Evolutionary conservation across 2,329 filamentous ascomycete species (phyloP).

Genomic region (Aspergillus sp.): DNA sequence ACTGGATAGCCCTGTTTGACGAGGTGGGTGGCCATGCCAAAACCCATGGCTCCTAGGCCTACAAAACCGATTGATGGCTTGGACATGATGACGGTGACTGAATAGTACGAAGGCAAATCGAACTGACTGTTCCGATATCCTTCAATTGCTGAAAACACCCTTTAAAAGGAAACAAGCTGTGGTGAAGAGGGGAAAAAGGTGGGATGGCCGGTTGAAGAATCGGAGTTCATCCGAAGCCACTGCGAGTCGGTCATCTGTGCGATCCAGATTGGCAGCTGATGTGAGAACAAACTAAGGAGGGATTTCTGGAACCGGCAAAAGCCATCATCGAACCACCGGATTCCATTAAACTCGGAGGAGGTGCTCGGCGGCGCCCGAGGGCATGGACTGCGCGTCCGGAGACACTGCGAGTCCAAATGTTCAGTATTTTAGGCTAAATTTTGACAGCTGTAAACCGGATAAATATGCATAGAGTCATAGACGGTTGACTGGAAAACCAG

Average conservation of each 20-base stretch:
- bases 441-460: no score
- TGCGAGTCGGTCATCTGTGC: not conserved
- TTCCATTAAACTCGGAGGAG: no score
- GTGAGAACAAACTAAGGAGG: no score
- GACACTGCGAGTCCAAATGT: no score
- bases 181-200: not conserved
- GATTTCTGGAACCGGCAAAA: no score
- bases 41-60: slow-evolving; percentile 78
- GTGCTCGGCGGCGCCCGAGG: no score
- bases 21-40: slow-evolving; percentile 76
- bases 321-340: no score
- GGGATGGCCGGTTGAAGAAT: not conserved
- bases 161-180: not conserved
- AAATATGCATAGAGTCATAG: no score
- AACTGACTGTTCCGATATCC: not conserved
- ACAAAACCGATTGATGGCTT: slow-evolving; percentile 63
- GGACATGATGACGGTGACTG: slow-evolving; percentile 30
- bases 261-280: not conserved
- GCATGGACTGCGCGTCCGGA: no score
- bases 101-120: not conserved
- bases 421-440: no score
- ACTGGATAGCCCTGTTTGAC: slow-evolving; percentile 66
- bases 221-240: slow-evolving; percentile 7
- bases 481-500: no score
- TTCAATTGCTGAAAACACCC: not conserved